Percentiles rank a stretch among this genome's conserved stretches.
Evolutionary conservation across 2,329 filamentous ascomycete species (phyloP).

Genomic region (Alternaria viburni): DNA sequence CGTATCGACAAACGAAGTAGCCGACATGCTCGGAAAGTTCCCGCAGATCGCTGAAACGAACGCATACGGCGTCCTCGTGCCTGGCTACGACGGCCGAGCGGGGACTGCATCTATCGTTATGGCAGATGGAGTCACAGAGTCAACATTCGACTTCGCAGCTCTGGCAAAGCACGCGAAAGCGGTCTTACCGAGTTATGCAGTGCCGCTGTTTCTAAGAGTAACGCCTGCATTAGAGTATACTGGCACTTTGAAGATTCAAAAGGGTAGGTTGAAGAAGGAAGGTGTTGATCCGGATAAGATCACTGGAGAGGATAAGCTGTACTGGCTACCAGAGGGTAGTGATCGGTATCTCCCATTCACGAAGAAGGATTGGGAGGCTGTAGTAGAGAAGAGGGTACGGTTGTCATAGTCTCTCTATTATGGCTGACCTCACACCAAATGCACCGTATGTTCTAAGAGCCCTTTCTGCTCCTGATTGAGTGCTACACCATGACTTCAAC

Average conservation of each 20-base stretch:
- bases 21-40: slow-evolving; percentile 50
- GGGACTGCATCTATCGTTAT: slow-evolving; percentile 53
- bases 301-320: slow-evolving; percentile 47
- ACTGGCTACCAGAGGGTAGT: slow-evolving; percentile 48
- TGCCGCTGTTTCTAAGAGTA: slow-evolving; percentile 53
- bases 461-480: not conserved
- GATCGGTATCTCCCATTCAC: slow-evolving; percentile 49
- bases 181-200: slow-evolving; percentile 54
- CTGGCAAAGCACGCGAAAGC: slow-evolving; percentile 49
- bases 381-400: slow-evolving; percentile 38
- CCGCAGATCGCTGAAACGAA: slow-evolving; percentile 52
- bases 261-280: slow-evolving; percentile 51
- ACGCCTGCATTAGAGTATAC: slow-evolving; percentile 52
- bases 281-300: slow-evolving; percentile 53
- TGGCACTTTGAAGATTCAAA: slow-evolving; percentile 55
- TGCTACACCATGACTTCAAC: not conserved
- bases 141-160: slow-evolving; percentile 41
- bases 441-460: not conserved
- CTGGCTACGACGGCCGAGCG: slow-evolving; percentile 54
- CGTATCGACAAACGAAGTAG: slow-evolving; percentile 55
- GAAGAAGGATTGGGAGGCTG: slow-evolving; percentile 45
- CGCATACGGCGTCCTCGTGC: slow-evolving; percentile 54
- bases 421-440: not conserved
- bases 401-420: slow-evolving; percentile 13
- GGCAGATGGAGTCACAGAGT: slow-evolving; percentile 38